These are phyloP conservation scores for Melanopsichium pennsylvanicum DNA, from an alignment of 1,284 basidiomycete genomes.

Conservation along the genomic window DNA sequence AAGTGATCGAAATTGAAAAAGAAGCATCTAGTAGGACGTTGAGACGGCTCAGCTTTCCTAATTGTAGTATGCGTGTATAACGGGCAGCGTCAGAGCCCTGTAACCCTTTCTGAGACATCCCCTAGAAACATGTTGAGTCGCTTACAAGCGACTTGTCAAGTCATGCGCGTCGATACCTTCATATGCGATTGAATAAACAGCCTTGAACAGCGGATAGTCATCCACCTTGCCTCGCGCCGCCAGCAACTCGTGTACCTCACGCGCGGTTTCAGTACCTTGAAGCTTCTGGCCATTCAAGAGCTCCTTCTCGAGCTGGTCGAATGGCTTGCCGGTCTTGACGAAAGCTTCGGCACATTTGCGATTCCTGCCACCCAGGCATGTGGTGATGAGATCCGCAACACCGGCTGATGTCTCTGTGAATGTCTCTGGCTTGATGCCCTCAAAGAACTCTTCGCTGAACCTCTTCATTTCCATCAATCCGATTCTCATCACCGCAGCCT, in stretches of 20 bases:
- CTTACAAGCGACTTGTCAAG: constrained; percentile 63
- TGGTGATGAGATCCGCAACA: constrained; percentile 72
- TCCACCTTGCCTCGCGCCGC: constrained; percentile 68
- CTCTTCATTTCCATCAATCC: constrained; percentile 67
- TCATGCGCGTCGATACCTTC: constrained; percentile 66
- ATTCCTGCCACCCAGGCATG: constrained; percentile 71
- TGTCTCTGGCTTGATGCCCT: constrained; percentile 69
- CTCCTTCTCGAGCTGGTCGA: constrained; percentile 70
- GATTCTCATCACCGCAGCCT: constrained; percentile 72
- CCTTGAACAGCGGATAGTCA: constrained; percentile 71
- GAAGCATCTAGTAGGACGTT: constrained; percentile 4
- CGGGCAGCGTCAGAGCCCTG: background rate
- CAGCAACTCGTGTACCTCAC: constrained; percentile 70
- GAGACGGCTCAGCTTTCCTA: constrained; percentile 1
- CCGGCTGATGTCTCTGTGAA: constrained; percentile 70
- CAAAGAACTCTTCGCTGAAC: constrained; percentile 71
- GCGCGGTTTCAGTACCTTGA: constrained; percentile 70
- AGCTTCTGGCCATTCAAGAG: constrained; percentile 72
- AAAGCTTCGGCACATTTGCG: constrained; percentile 70
- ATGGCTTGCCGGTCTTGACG: constrained; percentile 70
- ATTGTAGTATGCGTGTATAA: background rate
- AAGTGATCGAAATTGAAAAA: constrained; percentile 2
- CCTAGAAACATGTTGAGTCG: constrained; percentile 65
- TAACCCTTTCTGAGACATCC: background rate
- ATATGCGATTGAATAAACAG: constrained; percentile 66